Conservation (phyloP, 1,284 basidiomycete genomes). For the Ganoderma meredithae region DNA sequence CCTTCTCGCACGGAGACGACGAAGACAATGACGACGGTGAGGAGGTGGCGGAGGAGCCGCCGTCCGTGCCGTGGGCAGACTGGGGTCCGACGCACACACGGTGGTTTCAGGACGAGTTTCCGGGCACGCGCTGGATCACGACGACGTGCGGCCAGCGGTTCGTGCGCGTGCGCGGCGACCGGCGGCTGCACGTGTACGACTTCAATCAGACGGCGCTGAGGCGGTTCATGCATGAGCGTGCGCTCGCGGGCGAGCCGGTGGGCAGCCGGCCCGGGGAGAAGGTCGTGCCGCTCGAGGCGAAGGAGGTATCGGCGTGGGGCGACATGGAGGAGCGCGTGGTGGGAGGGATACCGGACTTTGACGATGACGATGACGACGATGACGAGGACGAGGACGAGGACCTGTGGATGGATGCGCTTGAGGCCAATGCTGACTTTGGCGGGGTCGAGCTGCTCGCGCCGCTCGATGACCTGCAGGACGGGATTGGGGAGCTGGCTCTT, state of each 20-base stretch:
- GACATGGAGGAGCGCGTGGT: constrained; percentile 9
- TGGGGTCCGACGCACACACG: constrained; percentile 54
- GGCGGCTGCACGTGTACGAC: constrained; percentile 47
- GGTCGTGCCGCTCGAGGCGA: constrained; percentile 14
- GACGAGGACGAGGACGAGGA: constrained; percentile 10
- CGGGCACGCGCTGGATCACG: constrained; percentile 56
- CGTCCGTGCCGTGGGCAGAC: constrained; percentile 43
- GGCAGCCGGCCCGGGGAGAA: constrained; percentile 20
- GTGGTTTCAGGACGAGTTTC: constrained; percentile 49
- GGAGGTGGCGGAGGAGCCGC: neutral
- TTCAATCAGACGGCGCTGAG: constrained; percentile 48
- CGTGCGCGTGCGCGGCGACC: constrained; percentile 39
- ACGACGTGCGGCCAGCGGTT: constrained; percentile 55
- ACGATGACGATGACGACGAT: constrained; percentile 1
- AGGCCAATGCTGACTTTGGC: neutral
- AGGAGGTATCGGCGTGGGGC: neutral
- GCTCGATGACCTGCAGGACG: neutral
- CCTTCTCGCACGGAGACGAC: neutral
- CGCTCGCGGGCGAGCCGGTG: constrained; percentile 20
- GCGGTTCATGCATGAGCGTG: constrained; percentile 25
- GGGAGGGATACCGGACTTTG: constrained; percentile 3
- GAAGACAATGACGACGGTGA: constrained; percentile 4
- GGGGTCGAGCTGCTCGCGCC: neutral
- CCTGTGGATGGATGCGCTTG: neutral
- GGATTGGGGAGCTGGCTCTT: neutral